Evolutionary conservation across 352 stramenopile species (phyloP).

Genomic region (Phytophthora fragariae): DNA sequence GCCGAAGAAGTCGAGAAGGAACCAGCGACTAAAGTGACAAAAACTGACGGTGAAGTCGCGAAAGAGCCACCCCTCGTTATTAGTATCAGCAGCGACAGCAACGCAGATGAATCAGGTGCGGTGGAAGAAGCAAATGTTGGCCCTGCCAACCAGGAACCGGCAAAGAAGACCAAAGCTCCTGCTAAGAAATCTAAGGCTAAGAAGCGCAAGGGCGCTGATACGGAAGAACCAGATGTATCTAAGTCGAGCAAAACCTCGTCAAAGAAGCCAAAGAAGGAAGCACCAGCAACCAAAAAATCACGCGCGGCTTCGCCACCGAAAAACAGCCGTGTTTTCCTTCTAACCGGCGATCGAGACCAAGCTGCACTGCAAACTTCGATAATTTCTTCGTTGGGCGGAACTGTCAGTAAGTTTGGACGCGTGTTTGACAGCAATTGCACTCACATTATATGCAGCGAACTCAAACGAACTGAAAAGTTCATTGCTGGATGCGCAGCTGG

Average conservation of each 20-base stretch:
- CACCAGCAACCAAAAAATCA: slow-evolving; percentile 13
- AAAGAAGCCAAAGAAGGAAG: slow-evolving; percentile 48
- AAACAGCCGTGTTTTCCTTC: slow-evolving; percentile 60
- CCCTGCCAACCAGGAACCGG: slow-evolving; percentile 16
- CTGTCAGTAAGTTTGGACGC: slow-evolving; percentile 68
- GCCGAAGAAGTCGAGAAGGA: slow-evolving; percentile 35
- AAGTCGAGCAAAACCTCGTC: slow-evolving; percentile 23
- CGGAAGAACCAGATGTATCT: slow-evolving; percentile 17
- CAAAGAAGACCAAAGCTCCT: slow-evolving; percentile 28
- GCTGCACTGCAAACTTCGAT: slow-evolving; percentile 80
- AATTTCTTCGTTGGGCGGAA: slow-evolving; percentile 67
- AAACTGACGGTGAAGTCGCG: slow-evolving; percentile 16
- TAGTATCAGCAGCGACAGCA: slow-evolving; percentile 33
- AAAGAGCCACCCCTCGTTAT: slow-evolving; percentile 33
- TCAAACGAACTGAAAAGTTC: slow-evolving; percentile 91
- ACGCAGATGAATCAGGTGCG: slow-evolving; percentile 29
- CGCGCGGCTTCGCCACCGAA: slow-evolving; percentile 16
- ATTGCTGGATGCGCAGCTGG: slow-evolving; percentile 80
- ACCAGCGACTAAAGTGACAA: slow-evolving; percentile 18
- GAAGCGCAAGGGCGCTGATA: slow-evolving; percentile 37
- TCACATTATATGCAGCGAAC: slow-evolving; percentile 88
- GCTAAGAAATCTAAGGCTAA: slow-evolving; percentile 33
- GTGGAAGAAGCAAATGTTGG: slow-evolving; percentile 5
- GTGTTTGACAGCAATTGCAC: slow-evolving; percentile 78
- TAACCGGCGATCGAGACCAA: slow-evolving; percentile 82